Conservation (phyloP, 208 protist genomes). For the Wallacemonas sp. region DNA sequence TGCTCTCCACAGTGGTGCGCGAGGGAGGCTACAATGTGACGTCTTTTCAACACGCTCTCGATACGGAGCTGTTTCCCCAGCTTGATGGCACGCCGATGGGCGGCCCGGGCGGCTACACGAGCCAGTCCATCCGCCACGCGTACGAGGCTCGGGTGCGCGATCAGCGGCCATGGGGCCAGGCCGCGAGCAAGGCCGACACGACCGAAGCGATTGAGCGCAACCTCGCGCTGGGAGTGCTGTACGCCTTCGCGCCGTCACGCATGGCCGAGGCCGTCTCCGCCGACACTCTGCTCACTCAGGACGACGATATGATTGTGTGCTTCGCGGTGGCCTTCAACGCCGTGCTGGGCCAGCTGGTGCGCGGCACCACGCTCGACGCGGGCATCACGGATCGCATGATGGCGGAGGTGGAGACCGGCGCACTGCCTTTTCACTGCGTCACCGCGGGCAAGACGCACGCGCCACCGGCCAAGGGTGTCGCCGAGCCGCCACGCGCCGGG, state of each 20-base stretch:
- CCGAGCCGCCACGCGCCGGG: slow-evolving; percentile 30
- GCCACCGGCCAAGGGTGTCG: slow-evolving; percentile 21
- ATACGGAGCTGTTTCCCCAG: slow-evolving; percentile 28
- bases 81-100: slow-evolving; percentile 25
- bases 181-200: slow-evolving; percentile 31
- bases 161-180: slow-evolving; percentile 1
- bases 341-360: slow-evolving; percentile 30
- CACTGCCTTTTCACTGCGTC: slow-evolving; percentile 35
- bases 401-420: slow-evolving; percentile 26
- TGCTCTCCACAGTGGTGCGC: slow-evolving; percentile 28
- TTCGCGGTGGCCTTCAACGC: slow-evolving; percentile 44
- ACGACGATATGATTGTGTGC: slow-evolving; percentile 38
- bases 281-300: slow-evolving; percentile 33
- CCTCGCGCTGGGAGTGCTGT: slow-evolving; percentile 28
- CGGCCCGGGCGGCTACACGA: slow-evolving; percentile 38
- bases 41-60: slow-evolving; percentile 27
- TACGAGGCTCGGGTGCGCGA: slow-evolving; percentile 26
- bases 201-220: slow-evolving; percentile 37
- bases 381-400: slow-evolving; percentile 29
- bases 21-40: slow-evolving; percentile 25
- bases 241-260: slow-evolving; percentile 19
- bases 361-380: slow-evolving; percentile 27
- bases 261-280: slow-evolving; percentile 26
- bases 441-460: slow-evolving; percentile 21
- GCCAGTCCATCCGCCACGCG: slow-evolving; percentile 33